Conservation (phyloP, 768 basidiomycete species). For the Phallus indusiatus region DNA sequence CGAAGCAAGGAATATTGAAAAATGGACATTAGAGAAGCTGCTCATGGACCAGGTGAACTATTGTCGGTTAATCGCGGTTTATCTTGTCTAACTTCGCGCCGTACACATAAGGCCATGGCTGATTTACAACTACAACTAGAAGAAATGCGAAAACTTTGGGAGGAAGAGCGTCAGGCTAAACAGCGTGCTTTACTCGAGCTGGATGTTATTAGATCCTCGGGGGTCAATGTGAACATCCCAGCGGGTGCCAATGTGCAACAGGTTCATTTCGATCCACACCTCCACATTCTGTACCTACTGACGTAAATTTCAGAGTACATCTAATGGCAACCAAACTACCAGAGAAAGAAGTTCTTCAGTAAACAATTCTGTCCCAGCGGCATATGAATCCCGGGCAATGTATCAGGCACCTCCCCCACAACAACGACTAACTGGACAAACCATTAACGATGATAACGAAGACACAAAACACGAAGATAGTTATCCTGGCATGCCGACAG, state of each 20-base stretch:
- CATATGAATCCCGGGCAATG: background rate
- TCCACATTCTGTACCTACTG: too few species aligned
- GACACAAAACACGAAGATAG: background rate
- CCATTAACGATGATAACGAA: background rate
- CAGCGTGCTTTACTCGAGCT: constrained; percentile 57
- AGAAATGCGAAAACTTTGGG: constrained; percentile 73
- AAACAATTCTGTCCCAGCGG: too few species aligned
- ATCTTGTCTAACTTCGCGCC: background rate
- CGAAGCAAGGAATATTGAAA: constrained; percentile 84
- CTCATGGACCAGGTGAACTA: constrained; percentile 70
- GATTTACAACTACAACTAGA: constrained; percentile 77
- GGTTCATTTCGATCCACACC: background rate
- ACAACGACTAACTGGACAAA: background rate
- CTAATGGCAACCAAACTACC: background rate
- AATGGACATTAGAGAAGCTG: constrained; percentile 88
- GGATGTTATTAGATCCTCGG: constrained; percentile 42
- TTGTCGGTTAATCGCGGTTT: background rate
- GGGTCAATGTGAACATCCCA: background rate
- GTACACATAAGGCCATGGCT: constrained; percentile 43
- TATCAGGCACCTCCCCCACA: background rate
- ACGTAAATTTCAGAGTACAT: background rate
- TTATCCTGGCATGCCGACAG: background rate
- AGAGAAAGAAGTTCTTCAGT: too few species aligned
- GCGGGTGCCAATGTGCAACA: background rate
- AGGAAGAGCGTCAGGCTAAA: constrained; percentile 50